A percentile compares a stretch with the other conserved stretches of the same genome.
These are phyloP conservation scores for Phoma herbarum DNA, from an alignment of 2,329 filamentous ascomycete genomes.

Conservation along the genomic window DNA sequence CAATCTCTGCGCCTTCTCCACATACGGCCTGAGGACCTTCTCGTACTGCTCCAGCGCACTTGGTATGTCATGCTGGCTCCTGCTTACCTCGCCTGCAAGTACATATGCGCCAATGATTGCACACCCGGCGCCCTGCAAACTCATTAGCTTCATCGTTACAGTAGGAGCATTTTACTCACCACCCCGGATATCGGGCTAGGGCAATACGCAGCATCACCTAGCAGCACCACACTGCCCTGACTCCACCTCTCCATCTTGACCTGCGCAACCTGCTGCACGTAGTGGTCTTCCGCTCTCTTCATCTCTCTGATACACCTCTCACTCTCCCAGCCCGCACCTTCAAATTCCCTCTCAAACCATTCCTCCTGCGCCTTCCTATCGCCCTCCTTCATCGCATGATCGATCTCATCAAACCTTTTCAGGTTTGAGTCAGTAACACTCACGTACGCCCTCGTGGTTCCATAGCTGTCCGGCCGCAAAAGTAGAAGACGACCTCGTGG, in stretches of 20 bases:
- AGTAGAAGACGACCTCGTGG: slow-evolving; percentile 34
- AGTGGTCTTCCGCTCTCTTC: slow-evolving; percentile 55
- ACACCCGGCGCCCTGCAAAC: slow-evolving; percentile 36
- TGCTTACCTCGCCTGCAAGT: slow-evolving; percentile 49
- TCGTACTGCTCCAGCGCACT: slow-evolving; percentile 38
- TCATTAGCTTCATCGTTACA: neutral
- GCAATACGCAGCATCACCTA: slow-evolving; percentile 54
- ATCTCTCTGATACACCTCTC: slow-evolving; percentile 52
- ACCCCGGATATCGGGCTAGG: slow-evolving; percentile 47
- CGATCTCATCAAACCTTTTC: slow-evolving; percentile 32
- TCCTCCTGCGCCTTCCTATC: slow-evolving; percentile 30
- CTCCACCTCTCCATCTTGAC: slow-evolving; percentile 50
- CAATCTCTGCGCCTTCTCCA: slow-evolving; percentile 36
- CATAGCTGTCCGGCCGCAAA: slow-evolving; percentile 35
- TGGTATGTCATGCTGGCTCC: slow-evolving; percentile 30
- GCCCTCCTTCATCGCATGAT: slow-evolving; percentile 22
- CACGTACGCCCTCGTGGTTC: slow-evolving; percentile 31
- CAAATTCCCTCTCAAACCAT: slow-evolving; percentile 41
- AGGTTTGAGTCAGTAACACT: slow-evolving; percentile 29
- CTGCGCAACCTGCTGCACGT: slow-evolving; percentile 55
- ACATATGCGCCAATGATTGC: slow-evolving; percentile 53
- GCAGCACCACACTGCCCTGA: slow-evolving; percentile 45
- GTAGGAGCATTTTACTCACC: slow-evolving; percentile 17
- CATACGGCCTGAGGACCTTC: slow-evolving; percentile 29
- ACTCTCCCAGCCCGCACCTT: slow-evolving; percentile 51